Conservation (phyloP, 495 filamentous ascomycete species). For the Apiosordaria backusii region DNA sequence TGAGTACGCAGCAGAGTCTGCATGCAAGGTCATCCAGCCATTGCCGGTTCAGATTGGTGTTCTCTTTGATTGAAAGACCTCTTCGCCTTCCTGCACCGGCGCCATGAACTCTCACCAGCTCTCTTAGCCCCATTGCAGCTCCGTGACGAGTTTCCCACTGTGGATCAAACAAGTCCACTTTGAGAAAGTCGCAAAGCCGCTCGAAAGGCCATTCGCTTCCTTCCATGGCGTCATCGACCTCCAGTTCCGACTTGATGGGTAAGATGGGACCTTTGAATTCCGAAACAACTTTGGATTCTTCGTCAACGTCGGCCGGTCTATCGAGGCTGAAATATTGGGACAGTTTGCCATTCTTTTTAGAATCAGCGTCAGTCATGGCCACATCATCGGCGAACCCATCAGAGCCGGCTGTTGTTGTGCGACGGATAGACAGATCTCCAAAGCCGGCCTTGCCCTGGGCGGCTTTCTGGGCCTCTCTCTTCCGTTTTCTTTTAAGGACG, state of each 20-base stretch:
- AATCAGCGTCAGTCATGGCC: constrained; percentile 55
- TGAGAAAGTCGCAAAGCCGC: constrained; percentile 87
- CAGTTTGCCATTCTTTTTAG: constrained; percentile 65
- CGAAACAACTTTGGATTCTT: constrained; percentile 86
- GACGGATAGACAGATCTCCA: constrained; percentile 75
- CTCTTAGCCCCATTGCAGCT: constrained; percentile 90
- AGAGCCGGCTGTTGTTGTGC: constrained; percentile 55
- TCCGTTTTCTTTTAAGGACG: constrained; percentile 86
- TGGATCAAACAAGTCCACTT: constrained; percentile 86
- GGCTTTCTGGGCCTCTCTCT: constrained; percentile 76
- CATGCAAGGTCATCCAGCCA: constrained; percentile 95
- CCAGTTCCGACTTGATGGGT: constrained; percentile 59
- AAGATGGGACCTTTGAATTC: constrained; percentile 83
- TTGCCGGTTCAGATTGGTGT: constrained; percentile 70
- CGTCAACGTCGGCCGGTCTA: constrained; percentile 65
- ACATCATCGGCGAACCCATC: constrained; percentile 52
- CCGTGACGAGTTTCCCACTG: constrained; percentile 98
- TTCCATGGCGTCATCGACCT: constrained; percentile 67
- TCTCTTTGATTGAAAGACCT: constrained; percentile 67
- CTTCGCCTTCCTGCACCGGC: constrained; percentile 78
- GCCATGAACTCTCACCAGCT: constrained; percentile 88
- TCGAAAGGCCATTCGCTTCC: constrained; percentile 93
- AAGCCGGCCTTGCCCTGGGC: constrained; percentile 66
- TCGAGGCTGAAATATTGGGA: constrained; percentile 92
- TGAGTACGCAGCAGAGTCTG: constrained; percentile 87